These are phyloP conservation scores for Vaccinium myrtillus DNA, from an alignment of 148 eudicot genomes.

Conservation along the genomic window DNA sequence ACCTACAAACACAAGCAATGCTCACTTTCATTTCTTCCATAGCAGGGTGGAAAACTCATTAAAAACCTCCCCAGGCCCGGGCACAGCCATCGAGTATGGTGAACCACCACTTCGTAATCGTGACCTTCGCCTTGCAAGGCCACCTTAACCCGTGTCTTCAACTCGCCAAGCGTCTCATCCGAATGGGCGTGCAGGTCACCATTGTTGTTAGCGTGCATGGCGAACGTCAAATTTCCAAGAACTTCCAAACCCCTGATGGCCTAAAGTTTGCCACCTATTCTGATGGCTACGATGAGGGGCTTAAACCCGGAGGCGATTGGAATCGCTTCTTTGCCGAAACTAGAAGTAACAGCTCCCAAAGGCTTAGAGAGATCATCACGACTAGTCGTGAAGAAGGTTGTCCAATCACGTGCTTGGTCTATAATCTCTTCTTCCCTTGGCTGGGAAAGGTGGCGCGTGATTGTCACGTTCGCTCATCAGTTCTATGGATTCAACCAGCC, in stretches of 20 bases:
- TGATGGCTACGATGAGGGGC: constrained; percentile 49
- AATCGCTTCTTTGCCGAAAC: constrained; percentile 22
- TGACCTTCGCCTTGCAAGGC: constrained; percentile 42
- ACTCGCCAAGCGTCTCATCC: constrained; percentile 43
- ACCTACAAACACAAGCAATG: no score
- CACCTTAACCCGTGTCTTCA: constrained; percentile 58
- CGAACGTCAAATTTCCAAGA: constrained; percentile 14
- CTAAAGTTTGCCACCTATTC: constrained; percentile 40
- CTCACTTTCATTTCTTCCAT: no score
- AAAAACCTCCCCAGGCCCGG: background rate
- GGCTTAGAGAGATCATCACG: constrained; percentile 24
- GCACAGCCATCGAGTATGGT: background rate
- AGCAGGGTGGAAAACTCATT: no score
- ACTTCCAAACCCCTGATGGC: constrained; percentile 20
- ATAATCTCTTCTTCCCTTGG: constrained; percentile 59
- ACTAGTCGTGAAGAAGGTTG: constrained; percentile 35
- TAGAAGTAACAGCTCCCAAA: constrained; percentile 25
- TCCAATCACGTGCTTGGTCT: constrained; percentile 48
- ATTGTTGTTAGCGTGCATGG: constrained; percentile 33
- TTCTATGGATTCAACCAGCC: constrained; percentile 72
- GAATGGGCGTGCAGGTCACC: constrained; percentile 33
- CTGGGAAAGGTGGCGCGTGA: constrained; percentile 52
- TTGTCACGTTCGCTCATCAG: constrained; percentile 42
- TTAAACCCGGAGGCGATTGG: constrained; percentile 9
- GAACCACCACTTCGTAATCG: constrained; percentile 35